Evolutionary conservation across 192 early-diverging fungal genomes (phyloP), one percentile per base, ranked within the genome.

Genomic region (Backusella macrospora): DNA sequence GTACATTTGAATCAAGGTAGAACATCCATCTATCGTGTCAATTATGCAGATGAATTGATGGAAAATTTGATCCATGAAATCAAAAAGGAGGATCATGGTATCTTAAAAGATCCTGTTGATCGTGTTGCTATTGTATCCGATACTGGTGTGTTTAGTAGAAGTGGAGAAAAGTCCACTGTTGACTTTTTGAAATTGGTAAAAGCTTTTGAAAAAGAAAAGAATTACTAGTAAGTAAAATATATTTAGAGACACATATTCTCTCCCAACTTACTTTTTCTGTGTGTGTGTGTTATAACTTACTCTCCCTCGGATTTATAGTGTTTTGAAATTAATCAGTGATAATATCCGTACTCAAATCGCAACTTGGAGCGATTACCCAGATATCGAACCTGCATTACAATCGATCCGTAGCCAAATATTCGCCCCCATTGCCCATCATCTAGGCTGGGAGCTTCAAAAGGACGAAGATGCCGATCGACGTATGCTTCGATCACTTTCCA

Each of bases 11-110:
- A 99, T 84, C 76, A 82, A 55, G 84, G 83, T 64, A 87, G 88
- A 52, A 91, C 87, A 39, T 95, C 94, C 1, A 83, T 99, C 63
- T 99, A 91, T 85, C 89, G 97, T 26, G 96, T 97, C 1, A 85
- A 88, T 23, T 94, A 94, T 73, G 81, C 90, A 16, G 62, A 78
- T 15, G 66, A 77, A 4, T 80, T 86, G 12, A 73, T 92, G 49
- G 66, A 38, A 8, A 77, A 83, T 15, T 77, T 94, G 34, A 87
- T 83, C 0, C 52, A 75, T 2, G 86, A 84, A 3, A 80, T 89
- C 46, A 81, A 77, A 34, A 34, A 81, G 49, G 52, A 42, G 0
- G 37, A 69, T 9, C 79, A 86, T 67, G 85, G 83, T 38, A 78
- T 96, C 68, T 70, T 86, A 39, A 87, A 81, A 6, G 84, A 84